Percentiles rank a stretch among this genome's conserved stretches.
These are phyloP conservation scores for Diplocarpon rosae DNA, from an alignment of 2,329 filamentous ascomycete genomes.

Conservation along the genomic window DNA sequence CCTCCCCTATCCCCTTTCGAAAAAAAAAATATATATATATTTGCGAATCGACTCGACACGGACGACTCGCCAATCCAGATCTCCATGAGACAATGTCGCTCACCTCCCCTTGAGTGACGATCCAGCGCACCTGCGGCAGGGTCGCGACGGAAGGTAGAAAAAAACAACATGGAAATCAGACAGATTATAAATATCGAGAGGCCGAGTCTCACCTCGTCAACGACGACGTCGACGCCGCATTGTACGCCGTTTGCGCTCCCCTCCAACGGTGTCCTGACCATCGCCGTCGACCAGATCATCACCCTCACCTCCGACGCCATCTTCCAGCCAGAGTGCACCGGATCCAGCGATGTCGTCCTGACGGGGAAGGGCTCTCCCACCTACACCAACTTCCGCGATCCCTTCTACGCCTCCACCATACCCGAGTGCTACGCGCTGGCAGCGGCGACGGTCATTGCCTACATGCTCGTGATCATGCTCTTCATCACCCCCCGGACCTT, in stretches of 20 bases:
- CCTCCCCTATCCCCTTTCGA: too few species aligned
- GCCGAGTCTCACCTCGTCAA: conserved; percentile 27
- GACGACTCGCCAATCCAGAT: too few species aligned
- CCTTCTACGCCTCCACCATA: conserved; percentile 88
- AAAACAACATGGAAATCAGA: conserved; percentile 21
- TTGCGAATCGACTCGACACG: too few species aligned
- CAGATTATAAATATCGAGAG: conserved; percentile 23
- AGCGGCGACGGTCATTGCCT: conserved; percentile 79
- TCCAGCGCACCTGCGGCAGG: conserved; percentile 21
- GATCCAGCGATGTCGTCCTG: conserved; percentile 25
- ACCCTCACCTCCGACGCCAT: conserved; percentile 37
- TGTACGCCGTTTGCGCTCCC: conserved; percentile 54
- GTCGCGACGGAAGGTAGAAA: too few species aligned
- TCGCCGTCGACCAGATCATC: conserved; percentile 28
- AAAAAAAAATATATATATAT: too few species aligned
- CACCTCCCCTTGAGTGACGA: conserved; percentile 9
- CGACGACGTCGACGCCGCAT: conserved; percentile 32
- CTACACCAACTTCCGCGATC: conserved; percentile 54
- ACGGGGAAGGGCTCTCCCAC: conserved; percentile 14
- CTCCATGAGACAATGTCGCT: conserved; percentile 20
- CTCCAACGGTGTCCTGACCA: conserved; percentile 39
- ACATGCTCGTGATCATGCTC: conserved; percentile 82
- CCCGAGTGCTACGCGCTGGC: conserved; percentile 90
- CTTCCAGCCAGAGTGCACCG: conserved; percentile 38
- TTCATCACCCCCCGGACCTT: conserved; percentile 86